Base-by-base conservation (phyloP, 2,329 filamentous ascomycete genomes). In the Fusarium staphyleae region DNA sequence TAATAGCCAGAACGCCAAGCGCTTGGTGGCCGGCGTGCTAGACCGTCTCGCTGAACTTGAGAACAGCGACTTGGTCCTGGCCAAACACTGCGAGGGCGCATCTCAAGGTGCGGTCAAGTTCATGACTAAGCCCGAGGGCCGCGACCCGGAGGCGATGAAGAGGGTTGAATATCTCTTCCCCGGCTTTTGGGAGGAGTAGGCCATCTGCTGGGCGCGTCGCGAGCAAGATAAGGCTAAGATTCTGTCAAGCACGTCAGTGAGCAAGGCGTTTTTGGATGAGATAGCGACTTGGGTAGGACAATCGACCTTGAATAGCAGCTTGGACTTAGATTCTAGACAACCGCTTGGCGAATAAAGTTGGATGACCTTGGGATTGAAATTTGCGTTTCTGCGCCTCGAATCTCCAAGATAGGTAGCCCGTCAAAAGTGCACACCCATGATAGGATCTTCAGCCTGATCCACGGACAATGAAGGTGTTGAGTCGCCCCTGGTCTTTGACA, bases 121-220 rank as follows among this genome's bases (percentile, higher is more conserved):
- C 69, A 96, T 93, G 78, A 97, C 93, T 41, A 89, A 92, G 72
- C 84, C 87, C 33, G 83, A 85, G 41, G 90, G 90, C 19, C 84
- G 92, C 66, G 83, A 83, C 55, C 79, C 83, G 12, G 89, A 93
- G 73, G 90, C 89, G 1, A 81, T 89, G 75, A 84, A 90, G 81
- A 93, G 86, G 77, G 78, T 96, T 46, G 83, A 88, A 68, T 99
- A 89, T 80, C 77, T 99, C 52, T 98, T 96, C 77, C 92, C 93
- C 1, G 89, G 87, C 2, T 92, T 93, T 72, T 91, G 82, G 74
- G 68, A 80, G 39, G 68, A 74, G 36, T 66, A 52, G 33, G 36
- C 19, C 11, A 29, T 19, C 12, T 19, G 48, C 53, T 45, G 48
- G 45, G 53, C 30, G 14, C 36, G 47, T 36, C 16, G 3, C 35